Evolutionary conservation across 345 rosid genomes (phyloP), one percentile per base, ranked within the genome.

Genomic region (Eucalyptus tenuipes): DNA sequence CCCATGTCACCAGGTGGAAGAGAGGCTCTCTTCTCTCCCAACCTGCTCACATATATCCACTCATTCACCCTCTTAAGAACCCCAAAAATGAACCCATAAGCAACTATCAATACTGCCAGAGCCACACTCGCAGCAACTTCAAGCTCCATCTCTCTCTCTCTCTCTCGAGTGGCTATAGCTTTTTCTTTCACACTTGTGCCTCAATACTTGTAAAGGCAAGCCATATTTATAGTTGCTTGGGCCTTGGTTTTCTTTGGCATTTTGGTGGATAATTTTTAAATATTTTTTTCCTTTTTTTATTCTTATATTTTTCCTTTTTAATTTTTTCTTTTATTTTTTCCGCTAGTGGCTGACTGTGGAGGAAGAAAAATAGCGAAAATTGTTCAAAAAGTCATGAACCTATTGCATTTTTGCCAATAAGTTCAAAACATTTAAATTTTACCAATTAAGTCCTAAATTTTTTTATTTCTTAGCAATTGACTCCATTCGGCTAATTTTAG

Each of bases 1-100:
- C 94, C 94, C 90, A 93, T 85, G 84, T 92, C 92, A 13, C 95
- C 94, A 5, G 94, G 95, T 85, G 96, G 94, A 13, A 94, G 92
- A 85, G 85, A 88, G 12, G 42, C 88, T 42, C 29, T 90, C 88
- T 88, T 91, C 85, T 87, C 92, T 12, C 94, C 95, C 75, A 94
- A 85, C 24, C 33, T 87, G 17, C 88, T 90, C 80, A 88, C 91
- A 80, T 91, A 89, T 16, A 88, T 81, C 92, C 91, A 93, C 59
- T 90, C 90, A 37, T 94, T 94, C 59, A 90, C 87, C 52, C 75
- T 91, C 89, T 64, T 92, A 18, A 87, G 37, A 79, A 94, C 71
- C 91, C 93, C 89, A 57, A 88, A 89, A 31, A 86, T 22, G 29
- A 91, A 42, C 25, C 79, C 49, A 75, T 66, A 87, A 8, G 88